Percentiles rank a stretch among this genome's conserved stretches.
Conservation (phyloP, 176 grass and related monocot genomes). For the Luzula sylvatica region DNA sequence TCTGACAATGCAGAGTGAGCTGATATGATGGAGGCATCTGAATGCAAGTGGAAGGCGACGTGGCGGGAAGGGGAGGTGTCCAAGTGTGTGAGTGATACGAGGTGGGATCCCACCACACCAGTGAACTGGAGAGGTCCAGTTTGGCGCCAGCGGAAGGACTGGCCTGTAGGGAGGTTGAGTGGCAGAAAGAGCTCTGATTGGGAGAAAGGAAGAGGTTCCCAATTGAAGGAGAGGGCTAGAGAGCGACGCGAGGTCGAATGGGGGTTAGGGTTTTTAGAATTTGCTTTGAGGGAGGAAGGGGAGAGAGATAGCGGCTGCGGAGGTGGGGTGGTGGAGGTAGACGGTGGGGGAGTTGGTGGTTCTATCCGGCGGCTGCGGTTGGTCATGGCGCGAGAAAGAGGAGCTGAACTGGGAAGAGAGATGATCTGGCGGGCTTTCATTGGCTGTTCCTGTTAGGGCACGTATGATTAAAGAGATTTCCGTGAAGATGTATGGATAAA, state of each 20-base stretch:
- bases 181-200: conserved; percentile 54
- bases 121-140: conserved; percentile 55
- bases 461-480: not conserved
- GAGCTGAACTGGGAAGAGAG: conserved; percentile 16
- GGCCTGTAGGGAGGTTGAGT: conserved; percentile 63
- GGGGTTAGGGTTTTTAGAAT: conserved; percentile 15
- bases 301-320: conserved; percentile 1
- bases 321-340: not conserved
- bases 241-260: conserved; percentile 28
- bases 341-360: conserved; percentile 13
- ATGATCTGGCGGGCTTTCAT: conserved; percentile 12
- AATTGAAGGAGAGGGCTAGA: conserved; percentile 31
- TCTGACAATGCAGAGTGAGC: conserved; percentile 41
- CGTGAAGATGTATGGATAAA: too few relatives aligned
- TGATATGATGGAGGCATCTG: not conserved
- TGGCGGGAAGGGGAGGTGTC: conserved; percentile 51
- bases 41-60: conserved; percentile 3
- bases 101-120: conserved; percentile 60
- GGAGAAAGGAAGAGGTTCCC: conserved; percentile 52
- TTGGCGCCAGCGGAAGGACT: conserved; percentile 83
- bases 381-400: conserved; percentile 10
- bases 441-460: not conserved
- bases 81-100: conserved; percentile 67
- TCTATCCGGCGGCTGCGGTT: conserved; percentile 24
- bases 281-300: conserved; percentile 8